Conservation (phyloP, 345 rosid species). For the Triadica sebifera region DNA sequence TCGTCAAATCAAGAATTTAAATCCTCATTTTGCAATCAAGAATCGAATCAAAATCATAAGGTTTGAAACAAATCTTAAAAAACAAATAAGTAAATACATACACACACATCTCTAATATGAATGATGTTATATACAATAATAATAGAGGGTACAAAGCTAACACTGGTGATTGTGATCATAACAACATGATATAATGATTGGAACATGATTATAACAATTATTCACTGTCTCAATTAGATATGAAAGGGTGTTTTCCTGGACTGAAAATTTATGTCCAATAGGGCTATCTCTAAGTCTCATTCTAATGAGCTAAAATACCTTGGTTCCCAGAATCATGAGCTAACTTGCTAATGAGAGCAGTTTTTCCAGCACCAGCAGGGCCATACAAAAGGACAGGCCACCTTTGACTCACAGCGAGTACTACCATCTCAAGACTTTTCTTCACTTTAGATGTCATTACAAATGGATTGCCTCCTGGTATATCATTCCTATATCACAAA, state of each 20-base stretch:
- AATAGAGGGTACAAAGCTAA: too few species aligned
- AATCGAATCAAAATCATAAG: background rate
- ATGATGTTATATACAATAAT: too few species aligned
- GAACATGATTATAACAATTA: too few species aligned
- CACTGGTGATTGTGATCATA: too few species aligned
- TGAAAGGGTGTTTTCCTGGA: background rate
- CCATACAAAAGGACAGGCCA: slow-evolving; percentile 97
- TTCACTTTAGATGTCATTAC: slow-evolving; percentile 52
- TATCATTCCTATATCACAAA: slow-evolving; percentile 53
- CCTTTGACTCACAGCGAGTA: slow-evolving; percentile 76
- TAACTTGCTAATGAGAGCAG: slow-evolving; percentile 77
- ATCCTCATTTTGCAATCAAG: background rate
- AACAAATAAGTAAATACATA: too few species aligned
- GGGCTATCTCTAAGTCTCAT: background rate
- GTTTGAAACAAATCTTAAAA: too few species aligned
- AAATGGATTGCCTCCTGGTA: slow-evolving; percentile 50
- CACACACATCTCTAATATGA: too few species aligned
- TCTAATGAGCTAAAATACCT: slow-evolving; percentile 44
- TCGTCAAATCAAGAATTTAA: too few species aligned
- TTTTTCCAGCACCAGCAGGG: slow-evolving; percentile 86
- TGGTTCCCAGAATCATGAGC: slow-evolving; percentile 63
- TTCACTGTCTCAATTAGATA: too few species aligned
- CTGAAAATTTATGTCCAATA: background rate
- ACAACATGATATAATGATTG: too few species aligned
- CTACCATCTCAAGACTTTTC: slow-evolving; percentile 76